phyloP scores from a whole-genome alignment of 2,329 filamentous ascomycete genomes.

The Aspergillus luchuensis region DNA sequence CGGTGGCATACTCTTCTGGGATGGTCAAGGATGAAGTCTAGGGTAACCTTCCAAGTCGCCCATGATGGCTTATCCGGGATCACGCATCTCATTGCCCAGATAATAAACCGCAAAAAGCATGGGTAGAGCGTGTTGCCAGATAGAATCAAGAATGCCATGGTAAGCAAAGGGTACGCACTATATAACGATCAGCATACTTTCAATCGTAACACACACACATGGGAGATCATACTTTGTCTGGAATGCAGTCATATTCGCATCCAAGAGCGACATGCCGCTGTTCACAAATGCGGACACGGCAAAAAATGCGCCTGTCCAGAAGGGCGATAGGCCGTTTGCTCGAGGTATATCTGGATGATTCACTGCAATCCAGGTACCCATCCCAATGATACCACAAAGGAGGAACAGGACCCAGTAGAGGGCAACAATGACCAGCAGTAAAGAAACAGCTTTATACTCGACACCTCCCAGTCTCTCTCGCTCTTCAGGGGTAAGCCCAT shows the following conservation, averaged over 20 bases:
- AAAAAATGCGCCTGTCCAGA: constrained; percentile 53
- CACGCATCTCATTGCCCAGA: constrained; percentile 53
- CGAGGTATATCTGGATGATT: constrained; percentile 45
- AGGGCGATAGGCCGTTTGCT: constrained; percentile 53
- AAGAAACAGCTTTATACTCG: constrained; percentile 45
- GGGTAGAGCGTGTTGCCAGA: constrained; percentile 69
- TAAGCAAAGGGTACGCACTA: constrained; percentile 45
- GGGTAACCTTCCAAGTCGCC: constrained; percentile 33
- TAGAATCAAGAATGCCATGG: constrained; percentile 60
- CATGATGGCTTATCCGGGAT: constrained; percentile 31
- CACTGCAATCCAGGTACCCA: constrained; percentile 50
- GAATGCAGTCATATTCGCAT: constrained; percentile 55
- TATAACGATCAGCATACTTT: constrained; percentile 12
- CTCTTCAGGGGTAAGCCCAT: constrained; percentile 48
- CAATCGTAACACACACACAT: not conserved
- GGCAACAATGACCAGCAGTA: constrained; percentile 42
- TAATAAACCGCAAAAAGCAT: constrained; percentile 61
- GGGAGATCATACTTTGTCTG: constrained; percentile 33
- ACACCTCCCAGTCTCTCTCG: constrained; percentile 47
- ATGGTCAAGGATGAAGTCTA: constrained; percentile 40
- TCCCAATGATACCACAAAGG: constrained; percentile 48
- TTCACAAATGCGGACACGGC: constrained; percentile 59
- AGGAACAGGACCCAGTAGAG: constrained; percentile 53
- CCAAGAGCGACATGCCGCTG: constrained; percentile 56
- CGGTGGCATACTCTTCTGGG: constrained; percentile 31